Percentiles rank a stretch among this genome's conserved stretches.
Conservation (phyloP, 1,139 yeast species). For the Arxiozyma bovina region DNA sequence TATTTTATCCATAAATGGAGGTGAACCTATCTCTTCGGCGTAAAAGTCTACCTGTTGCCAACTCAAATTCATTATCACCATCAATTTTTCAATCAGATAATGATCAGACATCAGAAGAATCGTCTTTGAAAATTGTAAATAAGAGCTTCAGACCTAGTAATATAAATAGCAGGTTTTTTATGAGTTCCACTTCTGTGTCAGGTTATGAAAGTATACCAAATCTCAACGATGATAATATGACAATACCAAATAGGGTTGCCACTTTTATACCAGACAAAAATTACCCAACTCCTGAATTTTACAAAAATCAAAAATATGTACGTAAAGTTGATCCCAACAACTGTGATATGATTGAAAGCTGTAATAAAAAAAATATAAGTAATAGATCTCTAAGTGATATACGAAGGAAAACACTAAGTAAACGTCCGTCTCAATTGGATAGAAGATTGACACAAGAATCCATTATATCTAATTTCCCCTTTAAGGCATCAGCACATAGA, state of each 20-base stretch:
- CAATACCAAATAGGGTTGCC: neutral
- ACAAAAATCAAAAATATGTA: neutral
- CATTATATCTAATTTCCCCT: constrained; percentile 3
- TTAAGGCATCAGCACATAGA: constrained; percentile 2
- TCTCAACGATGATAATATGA: neutral
- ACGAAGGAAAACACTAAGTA: neutral
- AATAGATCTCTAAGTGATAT: neutral
- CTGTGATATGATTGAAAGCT: neutral
- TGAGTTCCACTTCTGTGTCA: neutral
- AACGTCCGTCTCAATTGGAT: constrained; percentile 1
- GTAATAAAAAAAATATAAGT: neutral
- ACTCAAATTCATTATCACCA: neutral
- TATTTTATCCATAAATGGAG: neutral
- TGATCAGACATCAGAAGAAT: neutral
- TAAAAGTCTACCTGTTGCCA: neutral
- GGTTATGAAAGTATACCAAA: no score
- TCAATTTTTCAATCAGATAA: neutral
- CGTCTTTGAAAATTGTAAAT: neutral
- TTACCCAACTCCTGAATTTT: neutral
- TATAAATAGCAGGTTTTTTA: neutral
- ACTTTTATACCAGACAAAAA: neutral
- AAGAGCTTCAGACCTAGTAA: neutral
- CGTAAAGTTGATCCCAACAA: neutral
- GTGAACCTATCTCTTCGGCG: neutral
- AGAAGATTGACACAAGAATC: constrained; percentile 5